A percentile compares a stretch with the other conserved stretches of the same genome.
Evolutionary conservation across 1,284 basidiomycete species (phyloP).

Genomic region (Puccinia triticina): DNA sequence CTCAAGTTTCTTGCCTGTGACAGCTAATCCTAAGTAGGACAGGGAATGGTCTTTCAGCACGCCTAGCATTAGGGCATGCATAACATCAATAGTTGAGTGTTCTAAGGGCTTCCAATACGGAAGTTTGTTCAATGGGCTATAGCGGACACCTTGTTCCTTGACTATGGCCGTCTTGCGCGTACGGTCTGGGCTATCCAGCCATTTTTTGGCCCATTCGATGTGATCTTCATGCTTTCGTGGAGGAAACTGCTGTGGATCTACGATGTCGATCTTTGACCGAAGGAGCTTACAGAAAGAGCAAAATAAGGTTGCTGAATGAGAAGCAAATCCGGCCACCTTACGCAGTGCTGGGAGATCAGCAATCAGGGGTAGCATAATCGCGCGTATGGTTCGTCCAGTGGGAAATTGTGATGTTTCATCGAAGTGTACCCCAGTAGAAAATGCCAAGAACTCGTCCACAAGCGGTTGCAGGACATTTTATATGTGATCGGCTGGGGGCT

Average conservation of each 20-base stretch:
- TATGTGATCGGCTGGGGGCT: slow-evolving; percentile 11
- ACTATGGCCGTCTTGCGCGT: neutral
- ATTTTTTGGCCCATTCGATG: neutral
- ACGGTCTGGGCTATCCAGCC: neutral
- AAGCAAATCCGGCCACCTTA: slow-evolving; percentile 29
- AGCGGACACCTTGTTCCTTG: slow-evolving; percentile 22
- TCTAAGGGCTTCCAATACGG: slow-evolving; percentile 31
- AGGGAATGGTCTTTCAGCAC: slow-evolving; percentile 27
- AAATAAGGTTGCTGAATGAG: too few species aligned
- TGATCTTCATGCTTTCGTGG: slow-evolving; percentile 2
- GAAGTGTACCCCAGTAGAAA: neutral
- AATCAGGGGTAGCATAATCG: slow-evolving; percentile 21
- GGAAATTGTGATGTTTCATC: neutral
- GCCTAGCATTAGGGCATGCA: slow-evolving; percentile 37
- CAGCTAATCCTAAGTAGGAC: neutral
- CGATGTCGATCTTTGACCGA: neutral
- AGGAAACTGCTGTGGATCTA: neutral
- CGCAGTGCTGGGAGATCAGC: slow-evolving; percentile 28
- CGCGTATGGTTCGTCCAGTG: neutral
- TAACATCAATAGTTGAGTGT: neutral
- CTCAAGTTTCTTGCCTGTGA: slow-evolving; percentile 11
- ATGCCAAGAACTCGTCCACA: neutral
- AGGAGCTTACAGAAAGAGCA: neutral
- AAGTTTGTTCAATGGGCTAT: slow-evolving; percentile 13
- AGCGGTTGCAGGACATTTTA: slow-evolving; percentile 12